Conservation (phyloP, 768 basidiomycete species). For the Gyrodon lividus region DNA sequence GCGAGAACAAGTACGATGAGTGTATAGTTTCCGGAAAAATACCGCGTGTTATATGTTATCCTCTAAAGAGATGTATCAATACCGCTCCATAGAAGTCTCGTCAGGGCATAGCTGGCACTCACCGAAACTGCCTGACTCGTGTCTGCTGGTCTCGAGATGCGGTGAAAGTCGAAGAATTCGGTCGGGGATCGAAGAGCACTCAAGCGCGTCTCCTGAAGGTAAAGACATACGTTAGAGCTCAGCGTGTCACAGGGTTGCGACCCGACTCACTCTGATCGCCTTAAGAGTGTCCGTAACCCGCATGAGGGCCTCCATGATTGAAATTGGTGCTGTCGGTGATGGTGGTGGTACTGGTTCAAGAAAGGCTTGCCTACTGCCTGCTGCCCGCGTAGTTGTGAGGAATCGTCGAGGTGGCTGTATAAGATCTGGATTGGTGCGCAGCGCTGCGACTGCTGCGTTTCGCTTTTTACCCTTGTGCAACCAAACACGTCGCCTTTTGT, state of each 20-base stretch:
- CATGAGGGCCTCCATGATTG: constrained; percentile 60
- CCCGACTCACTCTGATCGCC: constrained; percentile 59
- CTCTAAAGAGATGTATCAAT: constrained; percentile 45
- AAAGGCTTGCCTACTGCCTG: neutral
- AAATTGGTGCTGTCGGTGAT: neutral
- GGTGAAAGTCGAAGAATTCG: constrained; percentile 84
- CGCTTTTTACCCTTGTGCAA: neutral
- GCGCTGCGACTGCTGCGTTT: neutral
- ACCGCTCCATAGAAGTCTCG: too few species aligned
- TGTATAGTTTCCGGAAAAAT: constrained; percentile 90
- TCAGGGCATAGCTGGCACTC: constrained; percentile 23
- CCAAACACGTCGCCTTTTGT: neutral
- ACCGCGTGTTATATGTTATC: constrained; percentile 92
- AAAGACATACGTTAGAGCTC: neutral
- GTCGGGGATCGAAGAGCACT: constrained; percentile 67
- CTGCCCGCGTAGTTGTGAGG: neutral
- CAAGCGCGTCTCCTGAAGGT: constrained; percentile 68
- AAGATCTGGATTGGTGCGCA: neutral
- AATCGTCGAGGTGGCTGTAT: neutral
- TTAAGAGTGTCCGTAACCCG: constrained; percentile 70
- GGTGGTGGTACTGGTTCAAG: neutral
- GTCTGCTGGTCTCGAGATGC: constrained; percentile 82
- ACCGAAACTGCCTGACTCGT: constrained; percentile 77
- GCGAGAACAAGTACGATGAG: constrained; percentile 73
- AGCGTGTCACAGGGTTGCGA: neutral